phyloP scores from a whole-genome alignment of 257 asterid genomes.

The Knoxia roxburghii region DNA sequence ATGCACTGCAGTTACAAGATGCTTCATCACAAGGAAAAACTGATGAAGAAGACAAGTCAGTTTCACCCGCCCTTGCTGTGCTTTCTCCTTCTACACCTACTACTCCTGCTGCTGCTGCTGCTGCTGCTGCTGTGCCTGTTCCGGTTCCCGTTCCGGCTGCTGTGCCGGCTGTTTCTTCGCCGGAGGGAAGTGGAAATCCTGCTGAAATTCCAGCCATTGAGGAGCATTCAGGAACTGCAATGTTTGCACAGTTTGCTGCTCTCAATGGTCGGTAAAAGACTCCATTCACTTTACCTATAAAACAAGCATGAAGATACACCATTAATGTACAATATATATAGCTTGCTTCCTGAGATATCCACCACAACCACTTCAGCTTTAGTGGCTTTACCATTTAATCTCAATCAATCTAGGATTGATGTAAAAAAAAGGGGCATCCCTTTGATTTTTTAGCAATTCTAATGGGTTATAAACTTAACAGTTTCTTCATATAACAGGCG shows the following conservation, averaged over 20 bases:
- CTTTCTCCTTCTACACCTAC: too few species aligned
- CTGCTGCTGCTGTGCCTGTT: not conserved
- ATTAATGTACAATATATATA: not conserved
- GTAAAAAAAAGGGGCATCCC: not conserved
- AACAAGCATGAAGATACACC: not conserved
- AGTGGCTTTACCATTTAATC: not conserved
- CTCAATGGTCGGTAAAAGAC: slow-evolving; percentile 55
- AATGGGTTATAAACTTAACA: too few species aligned
- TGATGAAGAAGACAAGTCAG: slow-evolving; percentile 31
- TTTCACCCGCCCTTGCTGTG: slow-evolving; percentile 16
- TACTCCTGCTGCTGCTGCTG: slow-evolving; percentile 3
- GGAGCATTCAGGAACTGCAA: slow-evolving; percentile 79
- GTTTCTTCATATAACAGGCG: too few species aligned
- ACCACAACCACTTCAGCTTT: not conserved
- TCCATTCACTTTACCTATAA: not conserved
- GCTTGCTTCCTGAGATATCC: not conserved
- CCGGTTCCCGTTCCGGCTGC: slow-evolving; percentile 15
- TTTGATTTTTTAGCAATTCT: not conserved
- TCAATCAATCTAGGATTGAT: not conserved
- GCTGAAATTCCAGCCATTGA: slow-evolving; percentile 35
- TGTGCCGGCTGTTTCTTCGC: slow-evolving; percentile 20
- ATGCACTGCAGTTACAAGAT: slow-evolving; percentile 83
- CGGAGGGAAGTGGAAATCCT: slow-evolving; percentile 25
- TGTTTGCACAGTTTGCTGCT: slow-evolving; percentile 69
- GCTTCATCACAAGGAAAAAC: slow-evolving; percentile 35